Conservation (phyloP, 2,329 filamentous ascomycete genomes). For the Allantophomopsis lycopodina region DNA sequence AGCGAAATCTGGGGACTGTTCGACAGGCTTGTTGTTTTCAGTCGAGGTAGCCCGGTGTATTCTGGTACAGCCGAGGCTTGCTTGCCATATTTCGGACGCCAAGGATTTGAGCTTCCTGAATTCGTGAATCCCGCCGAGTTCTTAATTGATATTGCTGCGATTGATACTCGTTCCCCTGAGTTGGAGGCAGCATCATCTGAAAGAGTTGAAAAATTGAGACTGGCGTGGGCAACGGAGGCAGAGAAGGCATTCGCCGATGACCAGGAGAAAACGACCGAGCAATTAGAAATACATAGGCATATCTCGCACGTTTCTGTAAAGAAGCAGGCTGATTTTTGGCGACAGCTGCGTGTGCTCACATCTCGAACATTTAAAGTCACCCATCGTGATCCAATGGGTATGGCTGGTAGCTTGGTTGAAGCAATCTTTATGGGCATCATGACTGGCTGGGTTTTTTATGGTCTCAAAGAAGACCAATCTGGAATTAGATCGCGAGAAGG, state of each 20-base stretch:
- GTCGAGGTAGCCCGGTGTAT: slow-evolving; percentile 54
- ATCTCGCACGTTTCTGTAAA: slow-evolving; percentile 2
- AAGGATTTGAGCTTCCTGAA: slow-evolving; percentile 47
- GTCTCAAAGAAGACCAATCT: slow-evolving; percentile 48
- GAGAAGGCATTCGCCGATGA: slow-evolving; percentile 6
- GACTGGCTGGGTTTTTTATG: slow-evolving; percentile 59
- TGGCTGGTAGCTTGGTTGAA: slow-evolving; percentile 56
- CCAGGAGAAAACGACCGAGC: slow-evolving; percentile 7
- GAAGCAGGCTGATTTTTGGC: slow-evolving; percentile 38
- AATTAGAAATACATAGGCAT: neutral
- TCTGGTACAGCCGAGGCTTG: slow-evolving; percentile 45
- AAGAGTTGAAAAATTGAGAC: slow-evolving; percentile 47
- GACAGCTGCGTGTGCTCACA: slow-evolving; percentile 53
- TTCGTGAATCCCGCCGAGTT: slow-evolving; percentile 73
- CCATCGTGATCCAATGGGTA: slow-evolving; percentile 63
- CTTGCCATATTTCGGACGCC: slow-evolving; percentile 46
- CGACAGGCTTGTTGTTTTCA: slow-evolving; percentile 56
- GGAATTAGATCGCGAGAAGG: slow-evolving; percentile 65
- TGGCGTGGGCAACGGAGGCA: slow-evolving; percentile 37
- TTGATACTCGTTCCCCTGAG: slow-evolving; percentile 58
- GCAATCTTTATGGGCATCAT: slow-evolving; percentile 58
- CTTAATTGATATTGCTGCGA: slow-evolving; percentile 59
- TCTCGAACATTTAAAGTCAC: slow-evolving; percentile 58
- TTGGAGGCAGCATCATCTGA: slow-evolving; percentile 43
- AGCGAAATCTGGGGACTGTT: slow-evolving; percentile 72